Evolutionary conservation across 176 grass and related monocot genomes (phyloP).

Genomic region (Zea luxurians): DNA sequence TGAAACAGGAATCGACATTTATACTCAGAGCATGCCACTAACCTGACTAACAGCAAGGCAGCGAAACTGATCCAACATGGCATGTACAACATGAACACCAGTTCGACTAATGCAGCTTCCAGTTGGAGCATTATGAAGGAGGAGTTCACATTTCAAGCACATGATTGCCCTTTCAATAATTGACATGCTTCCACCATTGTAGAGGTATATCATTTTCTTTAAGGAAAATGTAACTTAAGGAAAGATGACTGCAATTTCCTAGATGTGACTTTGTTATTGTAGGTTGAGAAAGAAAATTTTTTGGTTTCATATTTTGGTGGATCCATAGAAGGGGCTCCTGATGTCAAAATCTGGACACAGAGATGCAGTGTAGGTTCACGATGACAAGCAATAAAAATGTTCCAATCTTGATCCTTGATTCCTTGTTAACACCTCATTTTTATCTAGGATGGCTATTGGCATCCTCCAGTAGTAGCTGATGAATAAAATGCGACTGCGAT

Average conservation of each 20-base stretch:
- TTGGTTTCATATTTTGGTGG: conserved; percentile 92
- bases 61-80: conserved; percentile 27
- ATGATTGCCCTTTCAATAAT: conserved; percentile 57
- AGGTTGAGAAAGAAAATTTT: conserved; percentile 61
- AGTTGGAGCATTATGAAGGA: conserved; percentile 65
- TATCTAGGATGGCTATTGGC: conserved; percentile 70
- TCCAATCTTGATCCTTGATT: neutral
- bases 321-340: conserved; percentile 71
- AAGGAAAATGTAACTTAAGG: neutral
- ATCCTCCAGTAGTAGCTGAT: conserved; percentile 65
- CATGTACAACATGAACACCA: conserved; percentile 15
- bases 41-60: conserved; percentile 19
- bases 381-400: conserved; percentile 6
- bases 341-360: conserved; percentile 97
- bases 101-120: conserved; percentile 31
- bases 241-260: neutral
- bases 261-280: conserved; percentile 21
- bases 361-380: conserved; percentile 68
- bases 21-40: conserved; percentile 3
- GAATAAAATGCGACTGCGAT: conserved; percentile 70
- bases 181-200: conserved; percentile 87
- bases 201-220: conserved; percentile 36
- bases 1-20: conserved; percentile 2
- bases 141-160: conserved; percentile 56
- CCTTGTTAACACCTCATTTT: neutral